Evolutionary conservation across 176 grass and related monocot species (phyloP), one percentile per base, ranked within the genome.

Genomic region (Typha latifolia): DNA sequence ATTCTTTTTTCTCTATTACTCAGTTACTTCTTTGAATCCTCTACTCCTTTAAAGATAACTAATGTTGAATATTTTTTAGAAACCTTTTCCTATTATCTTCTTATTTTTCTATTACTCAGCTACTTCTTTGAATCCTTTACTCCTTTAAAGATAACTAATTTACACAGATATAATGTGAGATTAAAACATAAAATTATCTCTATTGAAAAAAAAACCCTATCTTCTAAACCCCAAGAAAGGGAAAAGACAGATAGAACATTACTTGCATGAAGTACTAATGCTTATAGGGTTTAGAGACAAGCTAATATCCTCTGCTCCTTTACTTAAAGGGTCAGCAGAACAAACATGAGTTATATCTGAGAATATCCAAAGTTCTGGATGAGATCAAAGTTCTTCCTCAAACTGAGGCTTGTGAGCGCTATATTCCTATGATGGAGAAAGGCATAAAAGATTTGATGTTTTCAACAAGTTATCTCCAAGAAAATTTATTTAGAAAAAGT

Each of bases 321-420:
- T 29, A 29, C 0, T 3, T 29, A 29, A 29, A 29, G 27, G 0
- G 2, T 29, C 27, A 29, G 3, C 27, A 29, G 27, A 29, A 29
- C 27, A 29, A 3, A 29, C 1, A 29, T 29, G 27, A 29, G 27
- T 29, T 29, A 2, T 29, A 2, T 29, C 27, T 18, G 51, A 14
- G 18, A 55, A 55, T 55, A 55, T 55, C 51, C 51, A 55, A 55
- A 6, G n/a, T 53, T 53, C 51, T 55, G 15, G 51, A 63, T 63
- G 24, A 63, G 21, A 64, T 32, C 26, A n/a, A 64, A 64, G 12
- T 31, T 31, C 24, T 64, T 64, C 26, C 64, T 67, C 34, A 49
- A 67, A 67, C 64, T 67, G 47, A 21, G 37, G 43, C 5, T 67
- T 67, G 32, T 19, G 20, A 59, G 16, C 5, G 8, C 53, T 6